These are phyloP conservation scores for Elongisporangium prolatum DNA, from an alignment of 352 stramenopile genomes.

Conservation along the genomic window DNA sequence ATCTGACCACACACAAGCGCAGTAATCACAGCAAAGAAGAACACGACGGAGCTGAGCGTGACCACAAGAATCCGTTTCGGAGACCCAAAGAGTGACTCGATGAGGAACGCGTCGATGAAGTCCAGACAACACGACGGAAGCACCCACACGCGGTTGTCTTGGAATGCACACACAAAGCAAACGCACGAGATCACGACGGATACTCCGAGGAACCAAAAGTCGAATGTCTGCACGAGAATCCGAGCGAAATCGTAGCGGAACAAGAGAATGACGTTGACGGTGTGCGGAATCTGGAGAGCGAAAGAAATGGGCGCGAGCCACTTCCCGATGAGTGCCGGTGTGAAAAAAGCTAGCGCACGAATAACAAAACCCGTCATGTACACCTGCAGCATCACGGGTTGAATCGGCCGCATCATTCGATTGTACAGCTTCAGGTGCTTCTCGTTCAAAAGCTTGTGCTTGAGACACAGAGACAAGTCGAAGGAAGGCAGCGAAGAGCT, in stretches of 20 bases:
- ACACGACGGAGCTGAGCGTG: background rate
- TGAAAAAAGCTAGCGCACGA: conserved; percentile 1
- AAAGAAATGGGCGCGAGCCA: conserved; percentile 3
- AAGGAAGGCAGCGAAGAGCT: background rate
- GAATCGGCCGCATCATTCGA: background rate
- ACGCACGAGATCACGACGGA: conserved; percentile 6
- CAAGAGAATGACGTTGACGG: conserved; percentile 4
- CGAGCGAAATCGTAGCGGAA: conserved; percentile 9
- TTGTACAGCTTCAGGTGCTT: conserved; percentile 3
- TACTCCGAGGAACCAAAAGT: conserved; percentile 9
- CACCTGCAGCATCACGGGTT: background rate
- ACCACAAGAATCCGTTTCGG: conserved; percentile 1
- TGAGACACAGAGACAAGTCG: background rate
- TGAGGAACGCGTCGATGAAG: conserved; percentile 14
- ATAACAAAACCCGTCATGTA: conserved; percentile 5
- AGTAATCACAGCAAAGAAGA: conserved; percentile 1
- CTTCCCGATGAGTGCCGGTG: background rate
- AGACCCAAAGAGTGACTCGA: conserved; percentile 13
- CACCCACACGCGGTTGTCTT: conserved; percentile 5
- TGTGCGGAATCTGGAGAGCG: conserved; percentile 4
- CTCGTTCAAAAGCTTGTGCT: background rate
- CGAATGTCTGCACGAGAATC: conserved; percentile 7
- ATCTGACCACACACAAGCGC: conserved; percentile 3
- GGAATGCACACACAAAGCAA: conserved; percentile 1
- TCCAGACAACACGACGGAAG: conserved; percentile 3